Evolutionary conservation across 2,329 filamentous ascomycete species (phyloP), one percentile per base, ranked within the genome.

Genomic region (Coniochaeta sp.): DNA sequence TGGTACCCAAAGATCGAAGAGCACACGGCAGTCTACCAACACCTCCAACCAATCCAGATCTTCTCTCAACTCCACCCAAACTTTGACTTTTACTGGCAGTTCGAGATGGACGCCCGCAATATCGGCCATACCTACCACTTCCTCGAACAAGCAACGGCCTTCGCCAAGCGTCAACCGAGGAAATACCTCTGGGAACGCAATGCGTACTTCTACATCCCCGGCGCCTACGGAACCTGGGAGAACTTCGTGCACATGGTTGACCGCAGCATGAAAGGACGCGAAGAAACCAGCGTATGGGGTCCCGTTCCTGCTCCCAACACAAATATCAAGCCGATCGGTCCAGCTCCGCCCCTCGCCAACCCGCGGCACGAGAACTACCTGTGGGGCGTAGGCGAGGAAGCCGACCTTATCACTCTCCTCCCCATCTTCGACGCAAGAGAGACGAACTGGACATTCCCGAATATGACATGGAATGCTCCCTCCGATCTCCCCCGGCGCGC

Each of bases 61-160:
- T 91, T 91, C 68, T 83, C 84, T 59, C 81, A 88, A 67, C 87
- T 88, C 55, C 87, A 91, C 66, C 89, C 89, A 0, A 85, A 92
- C 66, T 93, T 89, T 64, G 89, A 92, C 65, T 91, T 84, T 67
- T 80, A 90, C 67, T 93, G 89, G 89, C 91, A 93, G 70, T 91
- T 89, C 89, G 90, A 93, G 69, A 89, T 91, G 73, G 89, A 93
- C 68, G 86, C 88, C 40, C 82, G 90, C 58, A 88, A 89, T 68
- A 91, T 86, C 0, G 89, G 90, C 17, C 89, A 93, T 64, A 86
- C 91, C 73, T 91, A 92, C 71, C 87, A 92, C 66, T 84, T 93
- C 65, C 82, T 90, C 50, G 81, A 88, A 64, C 85, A 86, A 62
- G 73, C 90, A 6, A 73, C 76, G n/a, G 72, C 78, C 1, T 90